These are phyloP conservation scores for Lagenidium giganteum DNA, from an alignment of 352 stramenopile genomes.

Conservation along the genomic window DNA sequence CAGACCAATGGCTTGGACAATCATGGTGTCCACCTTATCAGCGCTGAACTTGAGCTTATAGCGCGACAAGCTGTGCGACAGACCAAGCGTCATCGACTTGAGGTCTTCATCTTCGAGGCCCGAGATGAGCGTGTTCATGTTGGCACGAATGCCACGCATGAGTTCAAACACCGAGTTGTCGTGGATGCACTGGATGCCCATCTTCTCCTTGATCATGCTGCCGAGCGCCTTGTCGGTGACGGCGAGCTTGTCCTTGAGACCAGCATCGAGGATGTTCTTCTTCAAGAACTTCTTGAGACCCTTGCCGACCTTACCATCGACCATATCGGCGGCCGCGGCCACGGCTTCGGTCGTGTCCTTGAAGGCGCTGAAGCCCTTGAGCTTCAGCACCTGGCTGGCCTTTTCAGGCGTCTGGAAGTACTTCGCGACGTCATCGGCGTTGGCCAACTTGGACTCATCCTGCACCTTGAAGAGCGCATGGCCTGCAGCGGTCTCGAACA, in stretches of 20 bases:
- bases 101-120: slow-evolving; percentile 88
- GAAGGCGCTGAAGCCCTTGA: slow-evolving; percentile 98
- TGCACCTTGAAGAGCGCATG: slow-evolving; percentile 99
- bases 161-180: slow-evolving; percentile 93
- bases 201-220: slow-evolving; percentile 97
- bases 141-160: slow-evolving; percentile 95
- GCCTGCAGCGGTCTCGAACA: slow-evolving; percentile 99
- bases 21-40: slow-evolving; percentile 99
- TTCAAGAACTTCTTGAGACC: slow-evolving; percentile 99
- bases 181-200: slow-evolving; percentile 92
- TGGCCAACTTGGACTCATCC: slow-evolving; percentile 91
- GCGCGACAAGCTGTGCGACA: slow-evolving; percentile 97
- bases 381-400: slow-evolving; percentile 89
- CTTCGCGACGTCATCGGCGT: slow-evolving; percentile 89
- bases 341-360: slow-evolving; percentile 98
- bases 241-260: slow-evolving; percentile 93
- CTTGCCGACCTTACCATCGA: slow-evolving; percentile 98
- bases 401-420: slow-evolving; percentile 90
- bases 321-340: slow-evolving; percentile 93
- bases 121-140: slow-evolving; percentile 94
- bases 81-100: slow-evolving; percentile 97
- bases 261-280: slow-evolving; percentile 96
- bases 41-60: slow-evolving; percentile 99
- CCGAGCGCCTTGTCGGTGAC: slow-evolving; percentile 97
- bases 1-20: slow-evolving; percentile 99